A percentile compares a stretch with the other conserved stretches of the same genome.
These are phyloP conservation scores for Xanthoconium stramineum DNA, from an alignment of 768 basidiomycete species.

Conservation along the genomic window DNA sequence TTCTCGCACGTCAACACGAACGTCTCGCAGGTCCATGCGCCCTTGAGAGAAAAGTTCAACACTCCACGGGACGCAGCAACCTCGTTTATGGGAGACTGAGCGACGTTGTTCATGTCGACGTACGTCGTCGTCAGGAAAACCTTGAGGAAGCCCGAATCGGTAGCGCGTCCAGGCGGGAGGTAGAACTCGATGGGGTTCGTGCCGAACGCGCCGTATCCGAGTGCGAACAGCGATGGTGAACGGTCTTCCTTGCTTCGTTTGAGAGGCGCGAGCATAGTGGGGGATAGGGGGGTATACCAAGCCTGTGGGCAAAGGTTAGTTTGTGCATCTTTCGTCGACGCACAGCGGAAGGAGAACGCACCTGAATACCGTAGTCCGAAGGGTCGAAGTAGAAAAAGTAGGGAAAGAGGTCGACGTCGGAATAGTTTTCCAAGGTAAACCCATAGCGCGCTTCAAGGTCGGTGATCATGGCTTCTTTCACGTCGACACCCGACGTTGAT, in stretches of 20 bases:
- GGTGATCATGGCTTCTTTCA: conserved; percentile 12
- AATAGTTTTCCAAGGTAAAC: conserved; percentile 17
- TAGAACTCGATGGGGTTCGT: conserved; percentile 18
- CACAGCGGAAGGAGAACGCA: neutral
- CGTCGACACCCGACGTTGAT: neutral
- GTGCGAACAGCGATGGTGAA: conserved; percentile 14
- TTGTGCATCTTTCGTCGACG: neutral
- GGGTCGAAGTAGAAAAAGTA: conserved; percentile 27
- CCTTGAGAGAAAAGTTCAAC: neutral
- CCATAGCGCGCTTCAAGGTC: conserved; percentile 12
- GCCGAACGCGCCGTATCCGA: conserved; percentile 21
- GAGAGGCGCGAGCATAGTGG: conserved; percentile 10
- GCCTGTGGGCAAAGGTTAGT: conserved; percentile 1
- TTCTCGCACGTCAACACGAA: conserved; percentile 17
- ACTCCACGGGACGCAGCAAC: neutral
- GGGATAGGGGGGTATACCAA: conserved; percentile 15
- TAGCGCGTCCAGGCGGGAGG: neutral
- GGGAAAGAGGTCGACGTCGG: conserved; percentile 17
- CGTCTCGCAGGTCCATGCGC: conserved; percentile 17
- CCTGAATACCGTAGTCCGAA: conserved; percentile 17
- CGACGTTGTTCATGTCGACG: conserved; percentile 17
- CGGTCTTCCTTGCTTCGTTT: neutral
- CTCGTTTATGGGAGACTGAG: conserved; percentile 6
- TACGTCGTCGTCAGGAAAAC: conserved; percentile 19
- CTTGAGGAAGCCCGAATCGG: conserved; percentile 22